Evolutionary conservation across 306 rosid genomes (phyloP).

Genomic region (Purshia tridentata): DNA sequence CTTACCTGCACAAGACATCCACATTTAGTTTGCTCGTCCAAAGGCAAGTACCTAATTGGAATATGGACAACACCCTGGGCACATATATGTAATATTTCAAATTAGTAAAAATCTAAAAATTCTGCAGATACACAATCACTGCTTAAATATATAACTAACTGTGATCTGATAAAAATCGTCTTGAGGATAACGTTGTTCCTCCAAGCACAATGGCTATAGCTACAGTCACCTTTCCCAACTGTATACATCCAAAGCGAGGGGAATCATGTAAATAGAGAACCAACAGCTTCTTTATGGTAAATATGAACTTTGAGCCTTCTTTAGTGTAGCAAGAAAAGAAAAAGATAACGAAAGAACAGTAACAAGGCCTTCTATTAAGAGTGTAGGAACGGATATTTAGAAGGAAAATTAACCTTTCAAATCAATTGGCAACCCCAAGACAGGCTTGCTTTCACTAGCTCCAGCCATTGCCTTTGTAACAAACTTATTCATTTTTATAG

Average conservation of each 20-base stretch:
- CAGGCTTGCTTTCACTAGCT: slow-evolving; percentile 49
- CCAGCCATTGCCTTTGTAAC: slow-evolving; percentile 57
- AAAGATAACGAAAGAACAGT: not conserved
- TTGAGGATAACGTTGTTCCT: not conserved
- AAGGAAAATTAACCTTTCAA: slow-evolving; percentile 55
- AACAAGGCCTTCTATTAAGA: not conserved
- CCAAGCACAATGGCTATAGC: not conserved
- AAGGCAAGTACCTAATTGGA: not conserved
- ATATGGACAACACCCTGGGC: not conserved
- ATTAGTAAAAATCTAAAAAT: not conserved
- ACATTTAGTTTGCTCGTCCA: not conserved
- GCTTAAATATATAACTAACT: not conserved
- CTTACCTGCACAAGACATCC: slow-evolving; percentile 54
- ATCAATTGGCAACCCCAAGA: slow-evolving; percentile 79
- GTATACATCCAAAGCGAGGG: not conserved
- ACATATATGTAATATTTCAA: not conserved
- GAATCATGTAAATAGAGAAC: slow-evolving; percentile 3
- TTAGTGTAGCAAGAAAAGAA: not conserved
- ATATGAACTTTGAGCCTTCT: not conserved
- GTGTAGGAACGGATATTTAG: not conserved
- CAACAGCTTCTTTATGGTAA: not conserved
- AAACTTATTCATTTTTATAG: slow-evolving; percentile 41
- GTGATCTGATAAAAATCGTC: not conserved
- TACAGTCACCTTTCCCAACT: not conserved
- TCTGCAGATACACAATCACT: not conserved